phyloP scores from a whole-genome alignment of 495 filamentous ascomycete genomes.

The Hypoxylon lienhwacheense region DNA sequence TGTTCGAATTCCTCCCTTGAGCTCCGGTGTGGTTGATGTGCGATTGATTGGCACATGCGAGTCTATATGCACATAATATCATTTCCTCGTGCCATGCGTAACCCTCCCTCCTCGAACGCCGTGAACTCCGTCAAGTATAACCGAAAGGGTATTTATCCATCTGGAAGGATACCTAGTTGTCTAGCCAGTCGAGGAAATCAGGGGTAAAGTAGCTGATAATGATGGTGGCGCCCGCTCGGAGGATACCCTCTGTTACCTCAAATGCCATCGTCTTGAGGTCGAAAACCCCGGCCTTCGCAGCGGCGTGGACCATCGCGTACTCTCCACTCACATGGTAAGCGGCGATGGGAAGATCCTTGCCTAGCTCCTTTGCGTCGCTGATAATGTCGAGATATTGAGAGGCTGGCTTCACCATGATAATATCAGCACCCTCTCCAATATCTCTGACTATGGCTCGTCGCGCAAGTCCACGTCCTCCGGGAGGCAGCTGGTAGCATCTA shows the following conservation, averaged over 20 bases:
- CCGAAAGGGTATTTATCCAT: neutral
- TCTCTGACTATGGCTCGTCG: slow-evolving; percentile 88
- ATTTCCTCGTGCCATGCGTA: too few species aligned
- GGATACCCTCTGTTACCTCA: slow-evolving; percentile 87
- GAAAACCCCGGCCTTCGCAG: slow-evolving; percentile 95
- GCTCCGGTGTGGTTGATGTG: too few species aligned
- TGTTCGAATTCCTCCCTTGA: neutral
- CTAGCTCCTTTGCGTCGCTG: slow-evolving; percentile 90
- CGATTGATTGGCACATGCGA: too few species aligned
- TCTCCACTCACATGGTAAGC: slow-evolving; percentile 97
- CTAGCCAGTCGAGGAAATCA: slow-evolving; percentile 86
- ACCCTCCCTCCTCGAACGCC: slow-evolving; percentile 12
- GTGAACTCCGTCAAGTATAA: neutral
- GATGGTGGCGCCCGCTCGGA: slow-evolving; percentile 89
- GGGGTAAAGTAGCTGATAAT: slow-evolving; percentile 93
- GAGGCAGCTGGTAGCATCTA: slow-evolving; percentile 93
- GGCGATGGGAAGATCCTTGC: slow-evolving; percentile 83
- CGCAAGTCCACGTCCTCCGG: slow-evolving; percentile 88
- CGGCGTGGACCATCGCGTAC: slow-evolving; percentile 97
- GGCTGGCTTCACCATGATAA: slow-evolving; percentile 99
- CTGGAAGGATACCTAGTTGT: slow-evolving; percentile 32
- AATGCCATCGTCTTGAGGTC: slow-evolving; percentile 94
- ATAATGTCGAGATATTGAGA: slow-evolving; percentile 95
- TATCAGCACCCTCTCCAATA: slow-evolving; percentile 90
- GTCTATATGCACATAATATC: too few species aligned